Conservation (phyloP, 805 yeast species). For the Diddensiella transvaalensis region DNA sequence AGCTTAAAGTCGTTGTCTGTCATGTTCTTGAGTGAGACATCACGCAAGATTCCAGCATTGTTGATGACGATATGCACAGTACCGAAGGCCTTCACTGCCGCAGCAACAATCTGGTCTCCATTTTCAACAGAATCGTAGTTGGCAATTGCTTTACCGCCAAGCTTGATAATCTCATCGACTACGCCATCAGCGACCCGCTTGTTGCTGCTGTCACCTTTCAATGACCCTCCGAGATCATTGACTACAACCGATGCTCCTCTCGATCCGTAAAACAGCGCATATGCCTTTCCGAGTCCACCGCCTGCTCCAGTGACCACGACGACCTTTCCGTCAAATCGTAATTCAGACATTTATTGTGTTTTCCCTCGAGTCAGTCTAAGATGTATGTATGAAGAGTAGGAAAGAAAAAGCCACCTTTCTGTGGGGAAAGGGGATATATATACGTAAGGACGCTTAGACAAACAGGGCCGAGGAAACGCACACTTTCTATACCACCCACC, state of each 20-base stretch:
- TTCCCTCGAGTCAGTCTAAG: no score
- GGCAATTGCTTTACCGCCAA: constrained; percentile 87
- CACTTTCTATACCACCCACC: no score
- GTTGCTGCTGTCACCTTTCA: constrained; percentile 53
- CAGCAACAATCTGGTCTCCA: constrained; percentile 79
- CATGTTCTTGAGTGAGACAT: constrained; percentile 84
- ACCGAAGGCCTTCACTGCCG: constrained; percentile 84
- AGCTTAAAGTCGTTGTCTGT: constrained; percentile 70
- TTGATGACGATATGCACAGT: constrained; percentile 84
- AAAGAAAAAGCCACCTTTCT: not conserved
- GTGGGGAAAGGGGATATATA: not conserved
- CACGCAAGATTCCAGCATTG: constrained; percentile 94
- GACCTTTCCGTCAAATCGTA: constrained; percentile 70
- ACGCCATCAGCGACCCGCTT: constrained; percentile 75
- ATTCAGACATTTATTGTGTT: constrained; percentile 31
- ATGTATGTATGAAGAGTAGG: not conserved
- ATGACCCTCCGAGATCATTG: constrained; percentile 86
- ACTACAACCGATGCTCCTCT: constrained; percentile 95
- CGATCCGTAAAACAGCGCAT: constrained; percentile 81
- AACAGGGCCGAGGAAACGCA: no score
- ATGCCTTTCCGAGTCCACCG: constrained; percentile 89
- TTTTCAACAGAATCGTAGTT: constrained; percentile 87
- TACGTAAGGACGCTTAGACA: no score
- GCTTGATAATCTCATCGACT: constrained; percentile 71
- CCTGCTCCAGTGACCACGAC: constrained; percentile 97